Percentiles rank a stretch among this genome's conserved stretches.
Conservation (phyloP, 2,329 filamentous ascomycete species). For the Xylaria polymorpha region DNA sequence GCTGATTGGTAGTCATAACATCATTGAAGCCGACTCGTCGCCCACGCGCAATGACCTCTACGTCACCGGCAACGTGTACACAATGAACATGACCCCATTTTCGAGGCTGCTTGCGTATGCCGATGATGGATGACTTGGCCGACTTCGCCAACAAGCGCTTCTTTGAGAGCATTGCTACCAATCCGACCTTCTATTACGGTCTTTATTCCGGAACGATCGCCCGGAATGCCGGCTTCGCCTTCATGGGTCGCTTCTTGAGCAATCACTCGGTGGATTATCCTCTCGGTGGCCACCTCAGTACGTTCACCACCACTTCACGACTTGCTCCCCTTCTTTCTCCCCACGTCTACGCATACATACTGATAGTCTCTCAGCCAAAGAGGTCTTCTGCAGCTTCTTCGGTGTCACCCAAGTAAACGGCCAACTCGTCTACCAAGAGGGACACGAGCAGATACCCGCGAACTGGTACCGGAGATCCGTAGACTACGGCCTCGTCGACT, state of each 20-base stretch:
- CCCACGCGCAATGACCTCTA: conserved; percentile 66
- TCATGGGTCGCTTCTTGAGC: conserved; percentile 56
- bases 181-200: conserved; percentile 66
- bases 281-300: conserved; percentile 49
- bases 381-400: conserved; percentile 60
- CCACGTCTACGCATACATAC: neutral
- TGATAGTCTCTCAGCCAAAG: conserved; percentile 48
- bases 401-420: conserved; percentile 56
- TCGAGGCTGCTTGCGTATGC: conserved; percentile 58
- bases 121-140: conserved; percentile 53
- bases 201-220: conserved; percentile 62
- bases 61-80: conserved; percentile 60
- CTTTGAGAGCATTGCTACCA: conserved; percentile 60
- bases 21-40: conserved; percentile 65
- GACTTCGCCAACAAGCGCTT: conserved; percentile 58
- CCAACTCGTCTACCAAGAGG: conserved; percentile 57
- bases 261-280: conserved; percentile 59
- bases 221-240: conserved; percentile 64
- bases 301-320: conserved; percentile 33
- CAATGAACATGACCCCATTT: conserved; percentile 64
- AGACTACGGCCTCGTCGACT: conserved; percentile 60
- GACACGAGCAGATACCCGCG: conserved; percentile 63
- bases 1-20: conserved; percentile 64
- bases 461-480: conserved; percentile 62
- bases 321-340: neutral